phyloP scores from a whole-genome alignment of 768 basidiomycete species.

The Thelephora aurantiotincta region DNA sequence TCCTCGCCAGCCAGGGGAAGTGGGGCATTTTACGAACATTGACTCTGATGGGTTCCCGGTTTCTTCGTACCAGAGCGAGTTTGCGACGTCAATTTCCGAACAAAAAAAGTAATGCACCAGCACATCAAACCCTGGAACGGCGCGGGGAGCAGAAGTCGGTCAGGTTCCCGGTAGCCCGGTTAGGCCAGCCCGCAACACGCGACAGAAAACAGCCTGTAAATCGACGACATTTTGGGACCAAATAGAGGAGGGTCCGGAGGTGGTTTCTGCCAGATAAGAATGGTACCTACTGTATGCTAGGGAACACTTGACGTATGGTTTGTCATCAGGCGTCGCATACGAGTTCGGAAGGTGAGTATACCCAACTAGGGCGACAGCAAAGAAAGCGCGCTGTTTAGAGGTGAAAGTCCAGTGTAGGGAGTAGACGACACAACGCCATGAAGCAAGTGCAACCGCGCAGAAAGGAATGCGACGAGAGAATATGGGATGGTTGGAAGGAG shows the following conservation, averaged over 20 bases:
- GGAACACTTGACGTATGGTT: conserved; percentile 38
- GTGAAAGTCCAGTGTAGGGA: conserved; percentile 30
- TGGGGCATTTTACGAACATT: conserved; percentile 42
- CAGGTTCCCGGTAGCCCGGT: conserved; percentile 28
- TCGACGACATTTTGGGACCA: conserved; percentile 35
- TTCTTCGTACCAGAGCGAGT: conserved; percentile 82
- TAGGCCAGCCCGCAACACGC: conserved; percentile 55
- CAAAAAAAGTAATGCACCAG: conserved; percentile 82
- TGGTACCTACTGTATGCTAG: conserved; percentile 64
- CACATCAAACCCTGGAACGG: conserved; percentile 53
- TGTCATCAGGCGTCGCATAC: not conserved
- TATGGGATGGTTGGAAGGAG: conserved; percentile 39
- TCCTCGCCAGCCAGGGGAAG: not conserved
- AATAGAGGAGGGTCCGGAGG: conserved; percentile 31
- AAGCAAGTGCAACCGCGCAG: conserved; percentile 45
- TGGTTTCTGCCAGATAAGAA: conserved; percentile 29
- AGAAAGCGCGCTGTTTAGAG: conserved; percentile 23
- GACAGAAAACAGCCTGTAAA: conserved; percentile 41
- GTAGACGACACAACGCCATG: conserved; percentile 48
- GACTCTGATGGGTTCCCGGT: conserved; percentile 54
- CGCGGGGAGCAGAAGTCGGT: conserved; percentile 1
- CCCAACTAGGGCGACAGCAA: conserved; percentile 43
- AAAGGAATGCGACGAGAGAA: conserved; percentile 50
- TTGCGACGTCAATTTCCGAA: conserved; percentile 77
- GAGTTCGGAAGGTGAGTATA: conserved; percentile 14